Evolutionary conservation across 148 eudicot species (phyloP), one percentile per base, ranked within the genome.

Genomic region (Suaeda aralocaspica): DNA sequence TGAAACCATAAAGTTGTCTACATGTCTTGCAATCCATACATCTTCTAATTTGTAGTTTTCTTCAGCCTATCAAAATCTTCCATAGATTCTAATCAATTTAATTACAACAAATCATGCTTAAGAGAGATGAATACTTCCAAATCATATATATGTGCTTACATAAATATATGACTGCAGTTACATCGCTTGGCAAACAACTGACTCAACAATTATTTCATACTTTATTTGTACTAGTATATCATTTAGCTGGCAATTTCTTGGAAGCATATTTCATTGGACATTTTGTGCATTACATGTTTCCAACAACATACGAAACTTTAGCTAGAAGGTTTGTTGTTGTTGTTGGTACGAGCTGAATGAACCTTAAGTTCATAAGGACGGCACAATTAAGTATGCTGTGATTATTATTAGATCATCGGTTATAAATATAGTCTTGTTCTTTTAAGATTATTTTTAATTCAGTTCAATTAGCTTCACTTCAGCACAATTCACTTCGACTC

Each of bases 241-340:
- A 36, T 14, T 50, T 50, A 50, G 55, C 55, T 50, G 55, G 55
- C 55, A 50, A 50, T 50, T 50, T 50, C 55, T 21, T 50, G 55
- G 25, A 50, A 50, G 22, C 55, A 5, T 50, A 8, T 50, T 50
- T 6, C 25, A 19, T 5, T 50, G 3, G n/a, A n/a, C 55, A 50
- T 50, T 50, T 50, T 19, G 55, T 0, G 25, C 9, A 3, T 46
- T 46, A 1, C 19, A 12, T 46, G 50, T 13, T 46, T 46, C 19
- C 16, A 46, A 11, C n/a, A n/a, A n/a, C n/a, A n/a, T n/a, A n/a
- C n/a, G n/a, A n/a, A n/a, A n/a, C n/a, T n/a, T n/a, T n/a, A n/a
- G n/a, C n/a, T n/a, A n/a, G n/a, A n/a, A n/a, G n/a, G n/a, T n/a
- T n/a, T n/a, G n/a, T n/a, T n/a, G n/a, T n/a, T n/a, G n/a, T n/a